These are phyloP conservation scores for Euphorbia pulcherrima DNA, from an alignment of 345 rosid genomes.

Conservation along the genomic window DNA sequence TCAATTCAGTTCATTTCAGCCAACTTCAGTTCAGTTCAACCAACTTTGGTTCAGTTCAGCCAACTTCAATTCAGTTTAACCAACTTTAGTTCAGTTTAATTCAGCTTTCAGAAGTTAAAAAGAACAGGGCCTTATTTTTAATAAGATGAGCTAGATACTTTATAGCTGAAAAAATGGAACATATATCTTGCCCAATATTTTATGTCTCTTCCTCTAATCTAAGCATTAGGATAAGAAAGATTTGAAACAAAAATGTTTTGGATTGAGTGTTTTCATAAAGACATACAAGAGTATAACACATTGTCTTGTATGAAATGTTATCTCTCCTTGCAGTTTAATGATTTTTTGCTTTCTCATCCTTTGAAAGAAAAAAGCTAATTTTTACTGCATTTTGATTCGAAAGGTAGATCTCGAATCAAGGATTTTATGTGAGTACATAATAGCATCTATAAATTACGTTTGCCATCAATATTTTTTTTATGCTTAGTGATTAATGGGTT, in stretches of 20 bases:
- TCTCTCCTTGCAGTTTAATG: not conserved
- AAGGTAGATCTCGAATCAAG: not conserved
- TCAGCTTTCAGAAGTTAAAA: too few relatives aligned
- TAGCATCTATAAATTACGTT: not conserved
- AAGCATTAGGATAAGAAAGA: not conserved
- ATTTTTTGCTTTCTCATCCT: conserved; percentile 1
- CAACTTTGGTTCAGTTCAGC: too few relatives aligned
- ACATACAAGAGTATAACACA: not conserved
- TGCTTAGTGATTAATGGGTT: not conserved
- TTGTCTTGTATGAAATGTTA: not conserved
- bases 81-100: too few relatives aligned
- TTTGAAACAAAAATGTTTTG: not conserved
- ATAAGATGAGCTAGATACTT: not conserved
- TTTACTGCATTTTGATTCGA: not conserved
- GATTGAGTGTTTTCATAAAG: not conserved
- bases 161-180: not conserved
- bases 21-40: too few relatives aligned
- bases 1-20: too few relatives aligned
- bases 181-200: not conserved
- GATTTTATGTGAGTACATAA: not conserved
- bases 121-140: too few relatives aligned
- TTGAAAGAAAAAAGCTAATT: not conserved
- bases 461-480: not conserved
- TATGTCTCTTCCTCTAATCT: not conserved
- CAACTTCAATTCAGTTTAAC: too few relatives aligned